Evolutionary conservation across 2,329 filamentous ascomycete species (phyloP).

Genomic region (Xylariaceae sp.): DNA sequence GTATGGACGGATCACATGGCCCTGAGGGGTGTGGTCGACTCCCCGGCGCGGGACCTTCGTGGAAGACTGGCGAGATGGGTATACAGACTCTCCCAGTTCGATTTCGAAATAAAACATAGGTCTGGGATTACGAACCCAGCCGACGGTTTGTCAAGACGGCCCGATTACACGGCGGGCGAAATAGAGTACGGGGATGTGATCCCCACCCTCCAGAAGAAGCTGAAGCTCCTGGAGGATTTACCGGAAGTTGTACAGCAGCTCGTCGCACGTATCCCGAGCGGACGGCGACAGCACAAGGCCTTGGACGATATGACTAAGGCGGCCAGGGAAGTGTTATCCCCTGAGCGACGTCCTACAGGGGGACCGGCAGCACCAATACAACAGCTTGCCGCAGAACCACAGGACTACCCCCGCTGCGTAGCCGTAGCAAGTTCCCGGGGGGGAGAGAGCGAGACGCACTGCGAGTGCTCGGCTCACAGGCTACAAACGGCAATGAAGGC

Average conservation of each 20-base stretch:
- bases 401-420: not conserved
- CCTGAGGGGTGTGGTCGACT: not conserved
- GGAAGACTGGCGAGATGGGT: not conserved
- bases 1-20: not conserved
- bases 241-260: not conserved
- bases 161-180: not conserved
- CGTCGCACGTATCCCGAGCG: not conserved
- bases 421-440: not conserved
- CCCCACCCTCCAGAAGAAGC: not conserved
- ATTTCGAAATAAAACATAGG: not conserved
- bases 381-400: not conserved
- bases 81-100: not conserved
- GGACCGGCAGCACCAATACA: no score
- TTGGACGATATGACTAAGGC: not conserved
- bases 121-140: not conserved
- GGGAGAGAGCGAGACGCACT: not conserved
- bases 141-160: not conserved
- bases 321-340: no score
- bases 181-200: not conserved
- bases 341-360: no score
- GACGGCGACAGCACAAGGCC: not conserved
- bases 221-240: not conserved
- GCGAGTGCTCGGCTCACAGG: not conserved
- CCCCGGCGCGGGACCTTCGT: not conserved
- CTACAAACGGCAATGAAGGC: not conserved